These are phyloP conservation scores for Claviceps sp. DNA, from an alignment of 2,329 filamentous ascomycete genomes.

Conservation along the genomic window DNA sequence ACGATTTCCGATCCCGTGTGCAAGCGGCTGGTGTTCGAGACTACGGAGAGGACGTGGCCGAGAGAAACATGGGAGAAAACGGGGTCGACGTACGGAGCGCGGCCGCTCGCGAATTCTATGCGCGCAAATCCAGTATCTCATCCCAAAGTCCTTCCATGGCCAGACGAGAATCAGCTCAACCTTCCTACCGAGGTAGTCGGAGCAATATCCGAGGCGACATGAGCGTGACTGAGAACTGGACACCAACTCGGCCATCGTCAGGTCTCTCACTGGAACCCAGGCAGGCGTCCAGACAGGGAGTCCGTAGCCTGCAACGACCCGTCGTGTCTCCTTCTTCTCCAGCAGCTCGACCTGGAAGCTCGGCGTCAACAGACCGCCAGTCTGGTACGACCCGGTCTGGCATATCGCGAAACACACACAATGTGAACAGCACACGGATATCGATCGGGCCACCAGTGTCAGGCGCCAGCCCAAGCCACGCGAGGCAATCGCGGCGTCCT, in stretches of 20 bases:
- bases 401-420: neutral
- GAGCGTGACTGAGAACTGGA: neutral
- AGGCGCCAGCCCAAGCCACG: neutral
- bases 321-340: neutral
- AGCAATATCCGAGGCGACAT: neutral
- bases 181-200: neutral
- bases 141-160: constrained; percentile 1
- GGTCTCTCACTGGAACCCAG: neutral
- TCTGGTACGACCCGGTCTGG: neutral
- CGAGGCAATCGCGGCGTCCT: neutral
- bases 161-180: constrained; percentile 3
- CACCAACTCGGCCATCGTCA: neutral
- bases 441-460: neutral
- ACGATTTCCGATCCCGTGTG: constrained; percentile 31
- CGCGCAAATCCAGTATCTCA: neutral
- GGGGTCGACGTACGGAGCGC: constrained; percentile 17
- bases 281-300: neutral
- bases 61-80: constrained; percentile 36
- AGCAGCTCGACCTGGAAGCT: neutral
- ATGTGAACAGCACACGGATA: neutral
- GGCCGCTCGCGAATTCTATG: constrained; percentile 21
- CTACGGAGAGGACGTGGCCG: constrained; percentile 48
- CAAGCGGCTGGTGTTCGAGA: constrained; percentile 33
- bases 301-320: neutral
- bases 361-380: neutral